Evolutionary conservation across 2,329 filamentous ascomycete species (phyloP).

Genomic region (Trichoderma polysporum): DNA sequence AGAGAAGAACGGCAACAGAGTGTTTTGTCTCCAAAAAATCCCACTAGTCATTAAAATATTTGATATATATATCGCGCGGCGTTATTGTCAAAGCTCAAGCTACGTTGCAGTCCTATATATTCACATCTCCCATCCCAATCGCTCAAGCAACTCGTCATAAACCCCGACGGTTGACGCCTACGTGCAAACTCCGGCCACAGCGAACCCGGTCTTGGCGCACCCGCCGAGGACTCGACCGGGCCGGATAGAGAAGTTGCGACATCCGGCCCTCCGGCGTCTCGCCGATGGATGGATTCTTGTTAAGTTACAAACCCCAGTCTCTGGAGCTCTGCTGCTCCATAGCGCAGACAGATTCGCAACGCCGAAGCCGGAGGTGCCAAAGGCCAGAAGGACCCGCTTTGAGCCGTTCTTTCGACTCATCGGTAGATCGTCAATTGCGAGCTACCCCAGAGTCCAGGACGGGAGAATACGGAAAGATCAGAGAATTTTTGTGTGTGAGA

Average conservation of each 20-base stretch:
- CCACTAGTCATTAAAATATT: neutral
- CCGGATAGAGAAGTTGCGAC: neutral
- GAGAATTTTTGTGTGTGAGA: neutral
- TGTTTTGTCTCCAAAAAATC: neutral
- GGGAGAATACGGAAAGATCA: conserved; percentile 1
- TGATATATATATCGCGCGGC: neutral
- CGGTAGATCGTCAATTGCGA: neutral
- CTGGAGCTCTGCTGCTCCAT: neutral
- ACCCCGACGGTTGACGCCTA: no score
- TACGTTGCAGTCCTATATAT: neutral
- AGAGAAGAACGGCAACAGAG: neutral
- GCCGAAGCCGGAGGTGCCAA: conserved; percentile 16
- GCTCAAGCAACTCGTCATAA: neutral
- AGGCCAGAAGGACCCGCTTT: conserved; percentile 6
- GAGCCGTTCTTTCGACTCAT: conserved; percentile 7
- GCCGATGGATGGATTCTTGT: neutral
- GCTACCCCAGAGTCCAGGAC: neutral
- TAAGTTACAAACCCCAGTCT: neutral
- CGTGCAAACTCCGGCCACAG: neutral
- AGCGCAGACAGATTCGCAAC: neutral
- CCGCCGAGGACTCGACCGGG: neutral
- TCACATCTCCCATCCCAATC: no score
- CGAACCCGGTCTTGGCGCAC: neutral
- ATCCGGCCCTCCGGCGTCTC: neutral
- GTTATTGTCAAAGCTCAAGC: neutral